phyloP scores from a whole-genome alignment of 148 eudicot genomes.

The Camellia lanceoleosa region DNA sequence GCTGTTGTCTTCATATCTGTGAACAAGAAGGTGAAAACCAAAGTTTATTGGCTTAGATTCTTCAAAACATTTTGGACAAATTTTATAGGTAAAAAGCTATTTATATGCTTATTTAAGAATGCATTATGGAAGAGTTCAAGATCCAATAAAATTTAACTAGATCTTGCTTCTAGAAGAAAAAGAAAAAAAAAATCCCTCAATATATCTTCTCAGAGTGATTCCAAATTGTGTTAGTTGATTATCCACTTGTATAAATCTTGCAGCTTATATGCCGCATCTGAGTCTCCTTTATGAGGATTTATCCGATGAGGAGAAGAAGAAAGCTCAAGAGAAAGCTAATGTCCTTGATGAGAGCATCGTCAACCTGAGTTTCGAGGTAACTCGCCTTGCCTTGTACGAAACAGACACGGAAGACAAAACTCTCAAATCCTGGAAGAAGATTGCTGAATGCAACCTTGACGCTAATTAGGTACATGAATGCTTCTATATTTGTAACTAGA shows the following conservation, averaged over 20 bases:
- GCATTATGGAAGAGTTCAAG: not conserved
- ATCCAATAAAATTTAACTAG: not conserved
- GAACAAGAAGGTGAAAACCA: not conserved
- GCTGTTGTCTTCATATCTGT: not conserved
- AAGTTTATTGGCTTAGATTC: not conserved
- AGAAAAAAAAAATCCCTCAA: not conserved
- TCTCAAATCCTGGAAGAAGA: slow-evolving; percentile 83
- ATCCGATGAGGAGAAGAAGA: slow-evolving; percentile 81
- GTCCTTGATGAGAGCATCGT: slow-evolving; percentile 58
- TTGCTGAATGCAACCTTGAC: slow-evolving; percentile 53
- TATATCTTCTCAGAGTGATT: not conserved
- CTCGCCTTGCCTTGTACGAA: slow-evolving; percentile 68
- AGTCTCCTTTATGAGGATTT: slow-evolving; percentile 82
- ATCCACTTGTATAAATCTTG: slow-evolving; percentile 5
- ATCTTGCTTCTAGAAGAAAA: not conserved
- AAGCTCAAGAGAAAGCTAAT: slow-evolving; percentile 69
- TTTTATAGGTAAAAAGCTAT: not conserved
- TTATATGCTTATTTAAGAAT: not conserved
- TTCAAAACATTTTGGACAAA: too few relatives aligned
- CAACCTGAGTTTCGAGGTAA: slow-evolving; percentile 61
- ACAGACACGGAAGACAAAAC: slow-evolving; percentile 78
- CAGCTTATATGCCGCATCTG: slow-evolving; percentile 99
- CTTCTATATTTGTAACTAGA: not conserved
- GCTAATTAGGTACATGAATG: slow-evolving; percentile 17
- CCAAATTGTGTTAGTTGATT: not conserved